Evolutionary conservation across 2,329 filamentous ascomycete genomes (phyloP), one percentile per base, ranked within the genome.

Genomic region (Trichoderma aggressivum): DNA sequence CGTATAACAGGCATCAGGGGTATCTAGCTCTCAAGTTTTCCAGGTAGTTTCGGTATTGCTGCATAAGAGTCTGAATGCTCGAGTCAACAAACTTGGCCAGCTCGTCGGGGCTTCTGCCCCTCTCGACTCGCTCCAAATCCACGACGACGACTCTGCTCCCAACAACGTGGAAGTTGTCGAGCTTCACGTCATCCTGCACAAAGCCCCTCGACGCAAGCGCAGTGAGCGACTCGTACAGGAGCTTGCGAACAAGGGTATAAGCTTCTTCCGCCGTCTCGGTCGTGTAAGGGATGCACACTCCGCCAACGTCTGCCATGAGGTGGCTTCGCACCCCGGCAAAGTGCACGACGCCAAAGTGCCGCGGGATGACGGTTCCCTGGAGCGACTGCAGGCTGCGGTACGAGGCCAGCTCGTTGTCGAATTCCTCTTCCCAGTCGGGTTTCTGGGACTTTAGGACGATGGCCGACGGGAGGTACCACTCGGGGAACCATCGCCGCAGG

Each of bases 371-470:
- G 55, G 70, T 60, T 39, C 77, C 76, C 50, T 77, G 76, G 7
- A 78, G 36, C 18, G 64, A 70, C n/a, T 72, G 59, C 7, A 76
- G 67, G 30, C 69, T 74, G 8, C 73, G 55, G 60, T 78, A 78
- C 8, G 72, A 69, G 18, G 74, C 71, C 32, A 72, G 61, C 71
- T 78, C 75, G n/a, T 70, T 71, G 28, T 75, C 72, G 50, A 78
- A 78, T 50, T 78, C 76, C n/a, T 75, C 72, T 21, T 78, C 76
- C 76, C 75, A 78, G 36, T 72, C 73, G 36, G 70, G 39, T 61
- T 76, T 77, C 60, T 75, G 60, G 58, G 64, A 72, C 68, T 75
- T 77, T 12, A 75, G 30, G 43, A 76, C 74, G 32, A 74, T 72
- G n/a, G 60, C 55, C 11, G 72, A 18, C 8, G 74, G 74, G 21